phyloP scores from a whole-genome alignment of 2,329 filamentous ascomycete genomes.

The Metarhizium rileyi region DNA sequence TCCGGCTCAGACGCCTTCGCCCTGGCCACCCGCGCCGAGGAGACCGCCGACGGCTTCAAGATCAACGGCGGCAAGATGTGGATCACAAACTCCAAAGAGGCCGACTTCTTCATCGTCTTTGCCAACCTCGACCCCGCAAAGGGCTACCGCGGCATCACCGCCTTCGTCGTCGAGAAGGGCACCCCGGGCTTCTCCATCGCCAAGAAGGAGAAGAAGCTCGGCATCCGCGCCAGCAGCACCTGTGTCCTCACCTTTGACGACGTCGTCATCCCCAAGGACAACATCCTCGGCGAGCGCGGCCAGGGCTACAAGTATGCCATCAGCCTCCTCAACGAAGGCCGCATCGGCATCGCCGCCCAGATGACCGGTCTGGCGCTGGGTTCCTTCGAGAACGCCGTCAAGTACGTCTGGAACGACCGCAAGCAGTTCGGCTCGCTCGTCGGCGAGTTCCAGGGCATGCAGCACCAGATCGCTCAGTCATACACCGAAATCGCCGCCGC shows the following conservation, averaged over 20 bases:
- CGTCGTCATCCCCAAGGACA: slow-evolving; percentile 78
- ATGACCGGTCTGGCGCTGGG: slow-evolving; percentile 96
- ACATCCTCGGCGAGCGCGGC: slow-evolving; percentile 79
- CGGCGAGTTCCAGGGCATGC: slow-evolving; percentile 98
- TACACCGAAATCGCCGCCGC: slow-evolving; percentile 91
- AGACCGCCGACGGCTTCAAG: slow-evolving; percentile 74
- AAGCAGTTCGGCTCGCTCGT: slow-evolving; percentile 92
- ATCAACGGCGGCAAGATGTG: slow-evolving; percentile 97
- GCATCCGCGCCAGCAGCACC: slow-evolving; percentile 90
- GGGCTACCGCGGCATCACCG: slow-evolving; percentile 94
- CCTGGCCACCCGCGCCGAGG: slow-evolving; percentile 78
- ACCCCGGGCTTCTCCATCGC: slow-evolving; percentile 86
- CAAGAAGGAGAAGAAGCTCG: slow-evolving; percentile 99
- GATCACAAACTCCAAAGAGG: slow-evolving; percentile 97
- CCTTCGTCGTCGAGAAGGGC: slow-evolving; percentile 88
- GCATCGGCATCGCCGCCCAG: slow-evolving; percentile 95
- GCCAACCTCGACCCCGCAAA: slow-evolving; percentile 87
- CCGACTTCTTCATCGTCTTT: slow-evolving; percentile 93
- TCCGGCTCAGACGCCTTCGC: slow-evolving; percentile 96
- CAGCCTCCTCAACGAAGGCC: slow-evolving; percentile 83
- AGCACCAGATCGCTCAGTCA: slow-evolving; percentile 94
- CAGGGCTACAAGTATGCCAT: slow-evolving; percentile 99
- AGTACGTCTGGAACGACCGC: slow-evolving; percentile 96
- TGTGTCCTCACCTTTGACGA: slow-evolving; percentile 98
- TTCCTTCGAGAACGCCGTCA: slow-evolving; percentile 86